phyloP scores from a whole-genome alignment of 768 basidiomycete species.

The Lactifluus pinguis region DNA sequence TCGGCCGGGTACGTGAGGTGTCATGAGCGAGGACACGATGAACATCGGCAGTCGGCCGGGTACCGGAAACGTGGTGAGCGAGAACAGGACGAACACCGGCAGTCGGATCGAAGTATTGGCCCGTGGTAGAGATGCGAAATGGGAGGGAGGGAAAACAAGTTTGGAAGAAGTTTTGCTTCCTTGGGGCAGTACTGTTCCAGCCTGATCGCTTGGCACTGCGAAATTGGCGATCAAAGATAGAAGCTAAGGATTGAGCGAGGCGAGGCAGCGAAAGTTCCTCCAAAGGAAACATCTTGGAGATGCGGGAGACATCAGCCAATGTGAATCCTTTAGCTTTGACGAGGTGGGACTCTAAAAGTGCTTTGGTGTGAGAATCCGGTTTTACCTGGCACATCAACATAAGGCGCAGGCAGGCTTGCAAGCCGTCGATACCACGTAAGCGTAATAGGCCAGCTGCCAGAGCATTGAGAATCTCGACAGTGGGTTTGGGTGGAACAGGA shows the following conservation, averaged over 20 bases:
- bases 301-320: slow-evolving; percentile 38
- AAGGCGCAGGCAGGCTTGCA: slow-evolving; percentile 39
- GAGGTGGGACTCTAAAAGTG: slow-evolving; percentile 47
- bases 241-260: slow-evolving; percentile 45
- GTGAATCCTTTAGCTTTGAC: slow-evolving; percentile 33
- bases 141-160: background rate
- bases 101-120: slow-evolving; percentile 37
- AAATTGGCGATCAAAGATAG: slow-evolving; percentile 41
- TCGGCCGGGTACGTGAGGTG: slow-evolving; percentile 29
- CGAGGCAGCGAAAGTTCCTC: slow-evolving; percentile 46
- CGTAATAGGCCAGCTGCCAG: slow-evolving; percentile 43
- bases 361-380: slow-evolving; percentile 46
- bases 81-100: slow-evolving; percentile 35
- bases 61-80: slow-evolving; percentile 24
- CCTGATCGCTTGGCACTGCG: slow-evolving; percentile 9
- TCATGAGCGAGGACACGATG: slow-evolving; percentile 26
- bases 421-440: slow-evolving; percentile 40
- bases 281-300: slow-evolving; percentile 35
- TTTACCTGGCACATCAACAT: slow-evolving; percentile 45
- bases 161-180: slow-evolving; percentile 9
- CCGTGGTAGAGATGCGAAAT: background rate
- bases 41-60: slow-evolving; percentile 33
- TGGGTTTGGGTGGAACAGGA: slow-evolving; percentile 20
- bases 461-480: slow-evolving; percentile 48
- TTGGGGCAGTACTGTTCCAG: slow-evolving; percentile 30